Evolutionary conservation across 305 asterid species (phyloP), one percentile per base, ranked within the genome.

Genomic region (Plantago coronopus): DNA sequence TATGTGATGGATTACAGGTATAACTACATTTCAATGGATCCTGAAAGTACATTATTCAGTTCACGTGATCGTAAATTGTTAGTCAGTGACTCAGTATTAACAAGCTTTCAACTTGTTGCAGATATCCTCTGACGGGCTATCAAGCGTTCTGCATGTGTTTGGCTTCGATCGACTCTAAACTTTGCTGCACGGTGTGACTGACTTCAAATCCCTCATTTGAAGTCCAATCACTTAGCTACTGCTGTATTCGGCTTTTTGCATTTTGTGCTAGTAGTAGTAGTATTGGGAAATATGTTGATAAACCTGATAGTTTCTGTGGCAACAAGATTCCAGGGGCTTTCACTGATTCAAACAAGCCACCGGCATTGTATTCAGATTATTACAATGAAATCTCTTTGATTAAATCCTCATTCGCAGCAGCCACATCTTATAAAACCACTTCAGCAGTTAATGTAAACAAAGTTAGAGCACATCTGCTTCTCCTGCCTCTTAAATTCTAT

Each of bases 1-100:
- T 89, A 86, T 44, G 94, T 87, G 68, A 89, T 93, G 97, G 99
- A 89, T 68, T 87, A 80, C 83, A 89, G 99, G 97, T 91, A 76
- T 2, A 18, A 38, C 1, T 38, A 2, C 11, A 3, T 19, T 17
- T 15, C 38, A 22, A 12, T 21, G 15, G 29, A 20, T 18, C 40
- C 15, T 46, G 13, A 2, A 58, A 51, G 51, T 59, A 17, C 17
- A 12, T 4, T 17, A 60, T 50, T 9, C 40, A 13, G n/a, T 13
- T 50, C 1, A 14, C 59, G 47, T 29, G 22, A 23, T 47, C 21
- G 15, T 21, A 15, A 27, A 3, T 20, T n/a, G n/a, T n/a, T n/a
- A 7, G 19, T 17, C 31, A 18, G 47, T n/a, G n/a, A n/a, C n/a
- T n/a, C n/a, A n/a, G 40, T 17, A 14, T 38, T 18, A 34, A 19